Conservation (phyloP, 768 basidiomycete genomes). For the Lentinula raphanica region DNA sequence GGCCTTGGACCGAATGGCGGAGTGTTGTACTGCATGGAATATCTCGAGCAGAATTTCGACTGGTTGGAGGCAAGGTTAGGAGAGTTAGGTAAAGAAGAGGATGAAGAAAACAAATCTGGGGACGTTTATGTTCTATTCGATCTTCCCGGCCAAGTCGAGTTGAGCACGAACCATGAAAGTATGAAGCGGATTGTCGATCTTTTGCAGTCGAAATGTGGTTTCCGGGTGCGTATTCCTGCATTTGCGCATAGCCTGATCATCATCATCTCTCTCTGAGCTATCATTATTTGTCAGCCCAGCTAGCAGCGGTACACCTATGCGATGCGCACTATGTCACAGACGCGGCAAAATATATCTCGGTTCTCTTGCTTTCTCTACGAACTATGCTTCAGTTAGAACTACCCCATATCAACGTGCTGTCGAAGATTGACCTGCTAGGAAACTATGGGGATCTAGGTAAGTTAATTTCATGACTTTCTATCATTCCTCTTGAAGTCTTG, state of each 20-base stretch:
- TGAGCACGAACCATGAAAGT: constrained; percentile 93
- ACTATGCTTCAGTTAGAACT: constrained; percentile 98
- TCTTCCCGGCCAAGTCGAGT: constrained; percentile 94
- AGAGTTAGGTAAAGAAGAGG: constrained; percentile 43
- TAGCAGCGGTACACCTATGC: constrained; percentile 91
- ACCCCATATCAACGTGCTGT: constrained; percentile 96
- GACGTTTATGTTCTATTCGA: constrained; percentile 92
- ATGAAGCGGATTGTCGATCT: constrained; percentile 73
- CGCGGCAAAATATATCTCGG: constrained; percentile 89
- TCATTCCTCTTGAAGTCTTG: background rate
- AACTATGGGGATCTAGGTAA: constrained; percentile 89
- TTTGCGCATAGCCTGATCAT: too few species aligned
- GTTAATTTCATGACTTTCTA: constrained; percentile 5
- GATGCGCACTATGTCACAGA: constrained; percentile 98
- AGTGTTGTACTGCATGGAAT: constrained; percentile 95
- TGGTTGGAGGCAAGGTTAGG: constrained; percentile 70
- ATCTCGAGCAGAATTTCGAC: constrained; percentile 92
- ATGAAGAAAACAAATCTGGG: background rate
- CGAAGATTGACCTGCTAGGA: constrained; percentile 88
- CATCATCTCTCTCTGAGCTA: too few species aligned
- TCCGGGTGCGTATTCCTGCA: constrained; percentile 35
- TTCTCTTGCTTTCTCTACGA: constrained; percentile 84
- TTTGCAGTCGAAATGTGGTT: constrained; percentile 61
- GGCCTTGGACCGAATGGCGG: constrained; percentile 93
- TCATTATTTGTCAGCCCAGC: constrained; percentile 33